Base-by-base conservation (phyloP, 1,284 basidiomycete species). In the Puccinia triticina region DNA sequence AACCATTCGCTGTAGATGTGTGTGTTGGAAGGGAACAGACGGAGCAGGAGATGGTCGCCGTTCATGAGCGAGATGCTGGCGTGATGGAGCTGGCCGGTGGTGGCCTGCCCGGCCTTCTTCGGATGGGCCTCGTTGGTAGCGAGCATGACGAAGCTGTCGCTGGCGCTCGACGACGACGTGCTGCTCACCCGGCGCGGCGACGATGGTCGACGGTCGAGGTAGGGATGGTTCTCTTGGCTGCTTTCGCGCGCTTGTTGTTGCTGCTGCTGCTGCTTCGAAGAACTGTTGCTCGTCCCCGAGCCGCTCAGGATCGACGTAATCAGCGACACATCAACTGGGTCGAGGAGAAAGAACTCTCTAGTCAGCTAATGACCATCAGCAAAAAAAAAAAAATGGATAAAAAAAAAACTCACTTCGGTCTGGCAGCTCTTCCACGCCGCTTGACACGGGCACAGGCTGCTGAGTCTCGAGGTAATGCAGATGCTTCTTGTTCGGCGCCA, bases 1-100 rank as follows among this genome's bases (percentile, higher is more conserved):
- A 94, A 94, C 96, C 96, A 98, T 88, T 98, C 96, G 32, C 94
- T 93, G 90, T 94, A 95, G 67, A 93, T 90, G 26, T 92, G 92
- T 77, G 91, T 90, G 87, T 96, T 93, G 12, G 93, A 91, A 0
- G 95, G 94, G 85, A 95, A 92, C 84, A 94, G 90, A 86, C 97
- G 94, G 7, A 94, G 93, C 80, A 96, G 87, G 26, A 92, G 92
- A 21, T 74, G 82, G 40, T 64, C 91, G 90, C 85, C 93, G 92
- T n/a, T 84, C 77, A 37, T 86, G 86, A 83, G 90, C 90, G 43
- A 92, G 89, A 82, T 95, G 87, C 5, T 93, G 94, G 87, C 95
- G 93, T 34, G 94, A 88, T 1, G 92, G 91, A 0, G 93, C 94
- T 2, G 86, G 84, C 5, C 18, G 4, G 40, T 2, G 34, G 21